These are phyloP conservation scores for Apophysomyces variabilis DNA, from an alignment of 371 early-diverging fungal genomes.

Conservation along the genomic window DNA sequence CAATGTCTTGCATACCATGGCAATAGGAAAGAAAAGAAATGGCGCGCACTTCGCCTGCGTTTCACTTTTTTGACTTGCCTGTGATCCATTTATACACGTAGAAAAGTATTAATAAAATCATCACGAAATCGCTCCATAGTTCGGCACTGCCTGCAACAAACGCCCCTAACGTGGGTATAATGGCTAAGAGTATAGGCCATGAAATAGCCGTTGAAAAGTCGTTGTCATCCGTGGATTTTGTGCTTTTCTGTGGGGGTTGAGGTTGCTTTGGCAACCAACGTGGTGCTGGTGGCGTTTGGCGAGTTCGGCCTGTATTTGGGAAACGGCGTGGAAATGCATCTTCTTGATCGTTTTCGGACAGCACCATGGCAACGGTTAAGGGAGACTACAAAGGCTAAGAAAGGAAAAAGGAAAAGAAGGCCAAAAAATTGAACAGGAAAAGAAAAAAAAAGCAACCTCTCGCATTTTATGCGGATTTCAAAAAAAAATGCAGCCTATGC, in stretches of 20 bases:
- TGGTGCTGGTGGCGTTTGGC: not conserved
- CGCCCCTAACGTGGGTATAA: slow-evolving; percentile 59
- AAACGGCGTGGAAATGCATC: not conserved
- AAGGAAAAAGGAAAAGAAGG: slow-evolving; percentile 5
- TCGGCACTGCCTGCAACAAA: slow-evolving; percentile 60
- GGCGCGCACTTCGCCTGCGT: not conserved
- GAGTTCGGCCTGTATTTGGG: not conserved
- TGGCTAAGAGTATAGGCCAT: slow-evolving; percentile 63
- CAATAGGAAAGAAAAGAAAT: slow-evolving; percentile 13
- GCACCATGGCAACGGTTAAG: not conserved
- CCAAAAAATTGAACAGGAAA: no score
- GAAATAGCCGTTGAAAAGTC: slow-evolving; percentile 27
- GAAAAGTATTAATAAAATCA: slow-evolving; percentile 52
- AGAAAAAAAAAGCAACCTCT: not conserved
- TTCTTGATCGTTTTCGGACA: not conserved
- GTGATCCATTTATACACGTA: slow-evolving; percentile 64
- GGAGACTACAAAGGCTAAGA: not conserved
- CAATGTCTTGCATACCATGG: no score
- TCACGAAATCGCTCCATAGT: slow-evolving; percentile 62
- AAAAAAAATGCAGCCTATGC: not conserved
- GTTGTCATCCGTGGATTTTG: slow-evolving; percentile 3
- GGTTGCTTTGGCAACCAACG: not conserved
- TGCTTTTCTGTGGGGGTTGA: not conserved
- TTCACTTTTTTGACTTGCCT: slow-evolving; percentile 36
- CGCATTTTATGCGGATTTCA: slow-evolving; percentile 8